Base-by-base conservation (phyloP, 257 asterid genomes). In the Gentiana dahurica region DNA sequence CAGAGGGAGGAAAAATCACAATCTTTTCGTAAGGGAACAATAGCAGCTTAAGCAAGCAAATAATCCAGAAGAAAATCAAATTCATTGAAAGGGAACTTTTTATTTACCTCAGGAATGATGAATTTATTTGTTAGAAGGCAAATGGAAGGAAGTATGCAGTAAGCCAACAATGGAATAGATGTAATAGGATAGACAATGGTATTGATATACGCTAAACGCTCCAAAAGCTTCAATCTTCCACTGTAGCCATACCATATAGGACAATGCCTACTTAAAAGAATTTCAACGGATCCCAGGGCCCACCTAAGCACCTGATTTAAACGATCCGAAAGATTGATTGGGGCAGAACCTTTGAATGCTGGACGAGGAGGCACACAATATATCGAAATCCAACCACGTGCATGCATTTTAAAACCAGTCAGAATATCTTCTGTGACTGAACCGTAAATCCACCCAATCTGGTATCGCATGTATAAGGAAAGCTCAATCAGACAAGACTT, bases 391-490 rank as follows among this genome's bases (percentile, higher is more conserved):
- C 95, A 89, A 55, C 97, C 95, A 15, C 95, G 87, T 6, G 90
- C 81, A 38, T 89, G 97, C 97, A 89, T 89, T 77, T 89, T 89
- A 61, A 89, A 84, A 56, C 97, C 97, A 5, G 97, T 89, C 77
- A 89, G 66, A 60, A 89, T 86, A 80, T 89, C 95, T 72, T 89
- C 97, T 10, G 97, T 89, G 48, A 89, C 95, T 13, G 95, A 86
- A 53, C 97, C 97, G 60, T 89, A 85, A 36, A 89, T 89, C 95
- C 97, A 89, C 69, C 97, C 97, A 63, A 86, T 83, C 97, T 89
- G 82, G 48, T 63, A 11, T 49, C 5, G 32, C 51, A 53, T 10
- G 34, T 41, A 41, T 41, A 41, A 7, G 51, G 48, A 43, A 33
- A 57, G 54, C 58, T 52, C 43, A 45, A 51, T 55, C 54, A 54